These are phyloP conservation scores for Chamaecrista fasciculata DNA, from an alignment of 306 rosid genomes.

Conservation along the genomic window DNA sequence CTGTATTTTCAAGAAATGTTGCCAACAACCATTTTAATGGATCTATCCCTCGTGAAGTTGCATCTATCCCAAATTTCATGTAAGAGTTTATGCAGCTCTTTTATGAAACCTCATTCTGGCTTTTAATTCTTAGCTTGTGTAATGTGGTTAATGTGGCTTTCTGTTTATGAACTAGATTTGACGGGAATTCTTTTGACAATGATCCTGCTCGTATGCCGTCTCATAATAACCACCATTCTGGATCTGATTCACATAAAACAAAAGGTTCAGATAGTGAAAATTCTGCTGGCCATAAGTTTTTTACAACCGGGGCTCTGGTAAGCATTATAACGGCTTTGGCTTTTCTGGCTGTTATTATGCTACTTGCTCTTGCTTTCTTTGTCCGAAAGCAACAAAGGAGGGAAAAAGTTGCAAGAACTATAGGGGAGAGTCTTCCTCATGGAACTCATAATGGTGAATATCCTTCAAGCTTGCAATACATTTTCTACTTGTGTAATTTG, in stretches of 20 bases:
- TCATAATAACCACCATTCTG: constrained; percentile 43
- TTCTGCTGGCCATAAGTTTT: constrained; percentile 49
- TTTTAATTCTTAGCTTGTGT: constrained; percentile 23
- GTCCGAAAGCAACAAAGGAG: constrained; percentile 57
- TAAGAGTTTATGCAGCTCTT: constrained; percentile 41
- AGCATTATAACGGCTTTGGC: constrained; percentile 66
- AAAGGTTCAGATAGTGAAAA: constrained; percentile 31
- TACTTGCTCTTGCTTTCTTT: constrained; percentile 55
- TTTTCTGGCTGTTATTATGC: constrained; percentile 40
- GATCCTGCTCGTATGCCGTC: constrained; percentile 75
- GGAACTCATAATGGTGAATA: constrained; percentile 58
- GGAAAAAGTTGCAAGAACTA: constrained; percentile 45
- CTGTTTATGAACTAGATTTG: constrained; percentile 48
- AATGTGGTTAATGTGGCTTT: constrained; percentile 33
- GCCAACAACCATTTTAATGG: constrained; percentile 81
- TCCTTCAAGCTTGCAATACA: constrained; percentile 2
- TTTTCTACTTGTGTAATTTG: not conserved
- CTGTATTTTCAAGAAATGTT: constrained; percentile 63
- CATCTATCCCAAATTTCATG: constrained; percentile 64
- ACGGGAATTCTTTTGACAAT: constrained; percentile 70
- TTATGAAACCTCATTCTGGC: constrained; percentile 20
- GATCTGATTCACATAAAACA: constrained; percentile 45
- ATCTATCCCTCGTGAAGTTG: constrained; percentile 71
- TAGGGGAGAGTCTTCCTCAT: constrained; percentile 49
- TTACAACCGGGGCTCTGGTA: constrained; percentile 49